Evolutionary conservation across 2,329 filamentous ascomycete species (phyloP), one percentile per base, ranked within the genome.

Genomic region (Ophiosphaerella herpotricha): DNA sequence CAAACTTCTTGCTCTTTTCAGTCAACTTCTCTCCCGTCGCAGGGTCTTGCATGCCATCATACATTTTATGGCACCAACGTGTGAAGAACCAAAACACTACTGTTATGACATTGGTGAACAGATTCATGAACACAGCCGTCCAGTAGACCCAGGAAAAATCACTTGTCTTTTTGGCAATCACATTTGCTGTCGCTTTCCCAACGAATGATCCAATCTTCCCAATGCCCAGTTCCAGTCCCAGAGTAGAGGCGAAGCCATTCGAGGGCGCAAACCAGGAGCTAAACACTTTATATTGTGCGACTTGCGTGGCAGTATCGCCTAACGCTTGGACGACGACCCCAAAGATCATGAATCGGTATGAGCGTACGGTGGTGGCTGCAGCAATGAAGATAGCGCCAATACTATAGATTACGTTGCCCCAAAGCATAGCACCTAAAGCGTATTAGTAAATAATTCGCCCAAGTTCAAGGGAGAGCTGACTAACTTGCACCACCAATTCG

Each of bases 221-320:
- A 44, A 86, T 78, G 0, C 78, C 82, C 0, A 86, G 74, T 62
- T 86, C 84, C 4, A 86, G 80, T 0, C 78, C 84, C 0, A 86
- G 74, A 0, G 83, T 86, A 0, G 82, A 83, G 0, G 83, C 84
- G 60, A 86, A 86, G 1, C 84, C 84, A 48, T 82, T 78, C 7
- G 77, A 82, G 0, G 84, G 84, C 0, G 83, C 76, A 53, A 86
- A 86, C 84, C 84, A 86, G 0, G 82, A 84, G 0, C 82, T 84
- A 58, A 86, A 86, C 53, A 86, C 80, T 52, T 85, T 85, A 64
- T 86, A 86, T 62, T 86, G 83, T 0, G 84, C 84, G 26, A 85
- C 77, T 57, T 86, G 83, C 0, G 84, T 86, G 0, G 84, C 81
- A 16, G 85, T 83, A 52, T 86, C 84, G n/a, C 84, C 84, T 0